phyloP scores from a whole-genome alignment of 495 filamentous ascomycete species.

The Talaromyces ruber region DNA sequence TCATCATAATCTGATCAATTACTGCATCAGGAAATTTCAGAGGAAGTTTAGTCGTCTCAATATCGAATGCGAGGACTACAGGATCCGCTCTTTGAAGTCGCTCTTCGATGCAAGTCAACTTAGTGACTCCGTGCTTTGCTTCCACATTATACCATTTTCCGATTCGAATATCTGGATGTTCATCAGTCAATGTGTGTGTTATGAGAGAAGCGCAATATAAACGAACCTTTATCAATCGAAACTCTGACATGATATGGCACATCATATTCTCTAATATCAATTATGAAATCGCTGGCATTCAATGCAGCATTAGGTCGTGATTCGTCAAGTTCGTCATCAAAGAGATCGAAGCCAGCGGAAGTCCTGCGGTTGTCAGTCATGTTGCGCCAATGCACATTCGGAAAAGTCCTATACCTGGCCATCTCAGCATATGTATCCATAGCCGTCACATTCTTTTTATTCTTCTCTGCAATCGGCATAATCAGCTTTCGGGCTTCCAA shows the following conservation, averaged over 20 bases:
- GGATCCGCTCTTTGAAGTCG: constrained; percentile 84
- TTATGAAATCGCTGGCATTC: constrained; percentile 93
- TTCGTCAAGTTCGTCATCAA: constrained; percentile 87
- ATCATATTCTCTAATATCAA: constrained; percentile 98
- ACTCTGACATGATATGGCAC: constrained; percentile 99
- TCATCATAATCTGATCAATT: constrained; percentile 99
- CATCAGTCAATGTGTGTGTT: constrained; percentile 8
- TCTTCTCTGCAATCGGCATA: constrained; percentile 90
- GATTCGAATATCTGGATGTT: constrained; percentile 71
- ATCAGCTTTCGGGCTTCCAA: constrained; percentile 73
- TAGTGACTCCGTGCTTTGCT: constrained; percentile 81
- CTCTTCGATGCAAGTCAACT: constrained; percentile 77
- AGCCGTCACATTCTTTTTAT: constrained; percentile 85
- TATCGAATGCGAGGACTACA: constrained; percentile 95
- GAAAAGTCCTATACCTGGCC: constrained; percentile 53
- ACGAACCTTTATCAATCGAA: constrained; percentile 80
- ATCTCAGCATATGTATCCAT: constrained; percentile 99
- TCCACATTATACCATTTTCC: constrained; percentile 97
- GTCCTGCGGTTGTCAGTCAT: constrained; percentile 44
- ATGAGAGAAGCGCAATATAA: not conserved
- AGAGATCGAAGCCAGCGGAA: constrained; percentile 86
- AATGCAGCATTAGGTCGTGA: constrained; percentile 71
- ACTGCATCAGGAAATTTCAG: constrained; percentile 96
- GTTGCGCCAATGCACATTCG: not conserved
- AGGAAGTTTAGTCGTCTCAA: constrained; percentile 93